These are phyloP conservation scores for Trichoderma citrinoviride DNA, from an alignment of 2,329 filamentous ascomycete genomes.

Conservation along the genomic window DNA sequence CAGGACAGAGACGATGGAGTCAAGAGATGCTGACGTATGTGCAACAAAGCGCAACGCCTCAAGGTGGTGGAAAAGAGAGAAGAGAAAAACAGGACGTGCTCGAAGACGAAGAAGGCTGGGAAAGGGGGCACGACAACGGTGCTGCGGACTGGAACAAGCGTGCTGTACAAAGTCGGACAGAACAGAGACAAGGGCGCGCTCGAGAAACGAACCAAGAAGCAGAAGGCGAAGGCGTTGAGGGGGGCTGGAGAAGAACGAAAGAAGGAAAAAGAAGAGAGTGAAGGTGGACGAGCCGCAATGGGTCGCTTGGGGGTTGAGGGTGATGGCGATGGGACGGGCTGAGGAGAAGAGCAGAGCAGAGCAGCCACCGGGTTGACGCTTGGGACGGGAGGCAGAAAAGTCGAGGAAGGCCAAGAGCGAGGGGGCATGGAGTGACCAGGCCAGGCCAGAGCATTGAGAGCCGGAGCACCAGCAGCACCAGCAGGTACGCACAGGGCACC, in stretches of 20 bases:
- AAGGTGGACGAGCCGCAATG: constrained; percentile 23
- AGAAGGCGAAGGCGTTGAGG: constrained; percentile 25
- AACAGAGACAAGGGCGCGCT: constrained; percentile 27
- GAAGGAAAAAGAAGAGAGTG: constrained; percentile 29
- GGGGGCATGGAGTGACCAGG: not conserved
- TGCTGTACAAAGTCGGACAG: constrained; percentile 24
- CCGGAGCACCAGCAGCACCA: too few species aligned
- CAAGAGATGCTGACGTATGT: constrained; percentile 30
- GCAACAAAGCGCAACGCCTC: constrained; percentile 29
- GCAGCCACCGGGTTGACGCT: not conserved
- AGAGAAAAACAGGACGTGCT: constrained; percentile 23
- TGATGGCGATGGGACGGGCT: constrained; percentile 8
- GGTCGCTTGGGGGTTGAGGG: constrained; percentile 11
- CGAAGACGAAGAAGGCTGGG: constrained; percentile 29
- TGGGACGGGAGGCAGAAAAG: constrained; percentile 13
- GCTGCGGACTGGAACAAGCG: constrained; percentile 21
- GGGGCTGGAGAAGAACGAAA: constrained; percentile 30
- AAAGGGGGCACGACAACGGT: constrained; percentile 33
- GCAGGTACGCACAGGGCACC: constrained; percentile 11
- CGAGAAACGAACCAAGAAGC: constrained; percentile 33
- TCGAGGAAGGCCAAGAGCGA: constrained; percentile 18
- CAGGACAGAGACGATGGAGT: constrained; percentile 27
- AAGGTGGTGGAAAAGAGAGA: constrained; percentile 26
- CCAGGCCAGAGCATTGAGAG: too few species aligned
- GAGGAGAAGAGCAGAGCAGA: constrained; percentile 19